Evolutionary conservation across 306 rosid species (phyloP).

Genomic region (Citrullus colocynthis): DNA sequence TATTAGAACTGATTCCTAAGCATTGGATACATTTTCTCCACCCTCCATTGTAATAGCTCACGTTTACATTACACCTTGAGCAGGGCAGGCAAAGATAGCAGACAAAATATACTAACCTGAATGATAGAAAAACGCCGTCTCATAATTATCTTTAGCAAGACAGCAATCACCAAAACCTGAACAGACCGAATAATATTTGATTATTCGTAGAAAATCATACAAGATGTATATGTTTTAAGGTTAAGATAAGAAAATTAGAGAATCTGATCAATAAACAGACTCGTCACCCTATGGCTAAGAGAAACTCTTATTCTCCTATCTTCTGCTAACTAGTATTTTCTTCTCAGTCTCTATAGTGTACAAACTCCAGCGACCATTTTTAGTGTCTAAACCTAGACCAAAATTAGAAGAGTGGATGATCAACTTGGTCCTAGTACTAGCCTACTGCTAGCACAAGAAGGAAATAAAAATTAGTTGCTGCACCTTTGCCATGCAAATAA

Average conservation of each 20-base stretch:
- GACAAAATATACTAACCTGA: conserved; percentile 48
- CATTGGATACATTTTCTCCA: background rate
- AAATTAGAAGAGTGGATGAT: background rate
- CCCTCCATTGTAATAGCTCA: background rate
- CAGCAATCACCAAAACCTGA: conserved; percentile 98
- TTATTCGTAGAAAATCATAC: background rate
- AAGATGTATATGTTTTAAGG: background rate
- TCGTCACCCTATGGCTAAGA: background rate
- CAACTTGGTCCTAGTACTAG: background rate
- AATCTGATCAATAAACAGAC: background rate
- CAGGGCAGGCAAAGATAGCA: background rate
- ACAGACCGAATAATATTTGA: conserved; percentile 15
- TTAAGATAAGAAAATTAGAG: background rate
- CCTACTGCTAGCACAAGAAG: background rate
- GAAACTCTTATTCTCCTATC: background rate
- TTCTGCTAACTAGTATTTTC: too few species aligned
- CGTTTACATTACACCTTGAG: background rate
- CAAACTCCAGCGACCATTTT: background rate
- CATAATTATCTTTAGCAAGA: conserved; percentile 85
- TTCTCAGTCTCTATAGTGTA: background rate
- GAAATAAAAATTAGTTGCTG: background rate
- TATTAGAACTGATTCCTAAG: background rate
- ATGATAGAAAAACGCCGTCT: conserved; percentile 79
- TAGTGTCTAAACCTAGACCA: background rate
- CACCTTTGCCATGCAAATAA: background rate